phyloP scores from a whole-genome alignment of 805 yeast genomes.

The Metschnikowia anglica region DNA sequence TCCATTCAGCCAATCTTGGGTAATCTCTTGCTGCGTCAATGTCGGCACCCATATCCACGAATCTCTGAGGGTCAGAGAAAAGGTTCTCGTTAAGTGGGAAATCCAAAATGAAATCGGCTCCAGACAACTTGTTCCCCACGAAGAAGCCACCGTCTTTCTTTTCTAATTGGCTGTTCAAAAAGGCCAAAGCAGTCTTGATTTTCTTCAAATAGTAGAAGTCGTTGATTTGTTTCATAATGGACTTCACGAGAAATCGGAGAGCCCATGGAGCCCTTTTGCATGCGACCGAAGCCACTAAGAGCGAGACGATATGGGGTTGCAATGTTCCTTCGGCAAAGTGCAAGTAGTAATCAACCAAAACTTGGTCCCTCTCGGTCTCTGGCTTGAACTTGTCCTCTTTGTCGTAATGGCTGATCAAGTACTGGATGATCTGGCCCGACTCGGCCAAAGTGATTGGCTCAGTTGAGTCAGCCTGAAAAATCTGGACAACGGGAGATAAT shows the following conservation, averaged over 20 bases:
- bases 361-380: constrained; percentile 32
- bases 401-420: constrained; percentile 53
- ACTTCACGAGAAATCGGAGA: constrained; percentile 22
- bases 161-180: constrained; percentile 31
- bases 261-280: constrained; percentile 30
- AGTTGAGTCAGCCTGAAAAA: constrained; percentile 13
- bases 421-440: constrained; percentile 57
- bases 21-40: constrained; percentile 10
- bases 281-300: constrained; percentile 29
- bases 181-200: constrained; percentile 24
- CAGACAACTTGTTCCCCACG: constrained; percentile 38
- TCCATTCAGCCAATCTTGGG: constrained; percentile 22
- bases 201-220: constrained; percentile 28
- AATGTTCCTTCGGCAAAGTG: constrained; percentile 29
- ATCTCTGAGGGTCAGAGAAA: constrained; percentile 12
- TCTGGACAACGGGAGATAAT: constrained; percentile 31
- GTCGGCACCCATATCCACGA: constrained; percentile 11
- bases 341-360: constrained; percentile 25
- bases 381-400: constrained; percentile 38
- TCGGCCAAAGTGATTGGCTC: constrained; percentile 46
- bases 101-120: constrained; percentile 39
- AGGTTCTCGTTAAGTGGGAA: constrained; percentile 32
- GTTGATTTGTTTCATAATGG: constrained; percentile 26
- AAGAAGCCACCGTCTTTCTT: constrained; percentile 36
- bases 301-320: constrained; percentile 24